A percentile compares a stretch with the other conserved stretches of the same genome.
Evolutionary conservation across 1,284 basidiomycete genomes (phyloP).

Genomic region (Earliella scabrosa): DNA sequence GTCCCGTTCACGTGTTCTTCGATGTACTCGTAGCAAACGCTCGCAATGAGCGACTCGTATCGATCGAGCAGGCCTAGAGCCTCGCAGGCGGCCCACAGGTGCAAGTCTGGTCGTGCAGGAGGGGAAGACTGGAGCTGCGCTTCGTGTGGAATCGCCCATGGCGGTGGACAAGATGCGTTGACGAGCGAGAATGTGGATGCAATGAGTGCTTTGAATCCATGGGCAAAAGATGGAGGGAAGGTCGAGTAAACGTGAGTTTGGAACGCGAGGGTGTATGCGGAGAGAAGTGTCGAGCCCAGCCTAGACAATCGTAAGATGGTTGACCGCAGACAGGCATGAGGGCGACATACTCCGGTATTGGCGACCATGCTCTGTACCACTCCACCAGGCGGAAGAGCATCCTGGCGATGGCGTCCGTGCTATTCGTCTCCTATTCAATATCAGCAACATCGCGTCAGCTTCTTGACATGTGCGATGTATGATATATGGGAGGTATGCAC

Average conservation of each 20-base stretch:
- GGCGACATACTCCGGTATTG: conserved; percentile 53
- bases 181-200: conserved; percentile 54
- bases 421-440: conserved; percentile 45
- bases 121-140: neutral
- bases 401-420: conserved; percentile 51
- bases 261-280: conserved; percentile 67
- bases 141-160: conserved; percentile 24
- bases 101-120: conserved; percentile 38
- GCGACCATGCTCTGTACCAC: conserved; percentile 73
- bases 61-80: conserved; percentile 81
- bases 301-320: too few relatives aligned
- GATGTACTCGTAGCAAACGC: conserved; percentile 85
- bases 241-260: conserved; percentile 71
- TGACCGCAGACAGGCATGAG: neutral
- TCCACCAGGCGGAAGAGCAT: conserved; percentile 61
- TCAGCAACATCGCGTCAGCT: too few relatives aligned
- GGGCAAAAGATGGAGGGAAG: conserved; percentile 67
- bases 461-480: too few relatives aligned
- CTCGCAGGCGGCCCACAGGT: conserved; percentile 67
- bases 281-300: conserved; percentile 60
- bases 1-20: conserved; percentile 70
- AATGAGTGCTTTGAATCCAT: conserved; percentile 67
- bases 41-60: conserved; percentile 83
- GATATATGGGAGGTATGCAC: too few relatives aligned
- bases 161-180: conserved; percentile 23